Evolutionary conservation across 306 rosid species (phyloP), one percentile per base, ranked within the genome.

Genomic region (Citrullus mucosospermus): DNA sequence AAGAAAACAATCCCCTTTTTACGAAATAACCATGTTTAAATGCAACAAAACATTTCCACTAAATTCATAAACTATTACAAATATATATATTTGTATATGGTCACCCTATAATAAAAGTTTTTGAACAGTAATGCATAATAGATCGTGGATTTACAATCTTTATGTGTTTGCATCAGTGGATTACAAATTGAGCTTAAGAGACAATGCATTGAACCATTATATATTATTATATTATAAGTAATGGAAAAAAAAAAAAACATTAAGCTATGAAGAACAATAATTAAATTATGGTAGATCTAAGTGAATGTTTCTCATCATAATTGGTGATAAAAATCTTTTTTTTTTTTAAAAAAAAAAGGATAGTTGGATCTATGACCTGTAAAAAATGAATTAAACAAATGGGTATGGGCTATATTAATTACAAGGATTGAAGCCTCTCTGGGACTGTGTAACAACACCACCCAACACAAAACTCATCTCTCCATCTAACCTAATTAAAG

Each of bases 121-220:
- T 3, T 48, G 13, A 48, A 39, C 3, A 38, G 9, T 6, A 8
- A 68, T 4, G 8, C 6, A 20, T 25, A 16, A 89, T 80, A 82
- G 82, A 82, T 80, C 83, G 81, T 80, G 76, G 80, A 84, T 78
- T 48, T 57, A 82, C 82, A 83, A 38, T 66, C 55, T 10, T 76
- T 88, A 88, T 48, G 53, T 48, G 53, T 48, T 80, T 82, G 79
- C 91, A 85, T 90, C 81, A 86, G 89, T 91, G 97, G 93, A 89
- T 61, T 6, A 22, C 34, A 30, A 61, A 66, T n/a, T 25, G 82
- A 87, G 92, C 89, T 83, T 84, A 87, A 84, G 83, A 88, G 9
- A 46, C 86, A 86, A 36, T 17, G 6, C 18, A 62, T 32, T 18
- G 8, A 14, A 15, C 9, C 53, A n/a, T 43, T 44, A 69, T 9